Conservation (phyloP, 768 basidiomycete species). For the Hericium rajendrae region DNA sequence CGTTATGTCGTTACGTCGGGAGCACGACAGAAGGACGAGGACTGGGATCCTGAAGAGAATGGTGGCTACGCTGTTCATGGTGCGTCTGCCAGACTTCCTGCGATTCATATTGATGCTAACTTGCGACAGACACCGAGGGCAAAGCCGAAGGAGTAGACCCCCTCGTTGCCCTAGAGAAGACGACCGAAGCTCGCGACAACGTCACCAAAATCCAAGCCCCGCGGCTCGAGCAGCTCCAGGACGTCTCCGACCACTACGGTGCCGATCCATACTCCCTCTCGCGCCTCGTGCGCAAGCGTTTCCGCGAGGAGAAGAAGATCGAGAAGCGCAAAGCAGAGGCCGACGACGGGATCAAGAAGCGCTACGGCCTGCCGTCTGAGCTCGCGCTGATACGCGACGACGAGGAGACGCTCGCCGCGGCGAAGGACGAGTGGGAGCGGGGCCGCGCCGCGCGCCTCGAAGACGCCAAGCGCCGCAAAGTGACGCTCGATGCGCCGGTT, state of each 20-base stretch:
- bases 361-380: conserved; percentile 68
- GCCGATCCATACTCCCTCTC: conserved; percentile 84
- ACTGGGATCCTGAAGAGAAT: conserved; percentile 95
- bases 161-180: conserved; percentile 83
- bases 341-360: conserved; percentile 63
- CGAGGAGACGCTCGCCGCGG: conserved; percentile 46
- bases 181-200: conserved; percentile 63
- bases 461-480: conserved; percentile 37
- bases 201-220: conserved; percentile 68
- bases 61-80: conserved; percentile 89
- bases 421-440: conserved; percentile 53
- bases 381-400: conserved; percentile 60
- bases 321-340: conserved; percentile 55
- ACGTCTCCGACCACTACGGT: conserved; percentile 68
- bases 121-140: conserved; percentile 54
- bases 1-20: conserved; percentile 88
- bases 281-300: conserved; percentile 61
- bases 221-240: conserved; percentile 72
- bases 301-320: conserved; percentile 81
- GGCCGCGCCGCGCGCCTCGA: conserved; percentile 36
- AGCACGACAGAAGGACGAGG: conserved; percentile 89
- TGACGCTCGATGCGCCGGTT: conserved; percentile 14
- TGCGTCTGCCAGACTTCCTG: conserved; percentile 21
- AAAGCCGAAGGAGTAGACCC: conserved; percentile 65
- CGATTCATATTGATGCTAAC: not conserved